Percentiles rank a stretch among this genome's conserved stretches.
Conservation (phyloP, 1,284 basidiomycete genomes). For the Singerocomus rubriflavus region DNA sequence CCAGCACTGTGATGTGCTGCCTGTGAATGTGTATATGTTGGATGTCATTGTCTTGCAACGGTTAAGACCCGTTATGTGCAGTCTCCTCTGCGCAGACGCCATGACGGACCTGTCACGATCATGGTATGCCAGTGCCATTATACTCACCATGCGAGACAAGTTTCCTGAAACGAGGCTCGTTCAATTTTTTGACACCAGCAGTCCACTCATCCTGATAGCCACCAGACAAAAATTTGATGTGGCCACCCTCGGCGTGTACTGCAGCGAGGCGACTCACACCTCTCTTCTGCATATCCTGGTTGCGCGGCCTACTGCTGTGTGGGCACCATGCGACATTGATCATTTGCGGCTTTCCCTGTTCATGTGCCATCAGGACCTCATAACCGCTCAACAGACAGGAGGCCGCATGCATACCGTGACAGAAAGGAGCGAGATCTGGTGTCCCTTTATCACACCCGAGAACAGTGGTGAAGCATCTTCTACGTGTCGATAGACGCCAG, state of each 20-base stretch:
- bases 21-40: slow-evolving; percentile 46
- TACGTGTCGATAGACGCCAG: slow-evolving; percentile 38
- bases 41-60: slow-evolving; percentile 30
- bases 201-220: slow-evolving; percentile 45
- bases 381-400: slow-evolving; percentile 20
- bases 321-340: slow-evolving; percentile 29
- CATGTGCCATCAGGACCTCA: slow-evolving; percentile 16
- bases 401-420: slow-evolving; percentile 32
- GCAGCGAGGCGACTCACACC: slow-evolving; percentile 41
- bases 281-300: slow-evolving; percentile 25
- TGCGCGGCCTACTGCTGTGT: slow-evolving; percentile 29
- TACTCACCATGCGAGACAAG: slow-evolving; percentile 30
- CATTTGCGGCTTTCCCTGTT: slow-evolving; percentile 29
- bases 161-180: slow-evolving; percentile 25
- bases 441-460: slow-evolving; percentile 42
- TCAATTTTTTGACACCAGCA: slow-evolving; percentile 21
- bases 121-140: slow-evolving; percentile 39
- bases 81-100: slow-evolving; percentile 33
- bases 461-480: slow-evolving; percentile 41
- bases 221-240: slow-evolving; percentile 42
- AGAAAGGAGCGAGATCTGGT: slow-evolving; percentile 42
- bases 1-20: slow-evolving; percentile 43
- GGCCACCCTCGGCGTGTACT: slow-evolving; percentile 30
- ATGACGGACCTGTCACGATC: slow-evolving; percentile 33
- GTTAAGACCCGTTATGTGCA: slow-evolving; percentile 36